Evolutionary conservation across 129 eudicot species (phyloP).

Genomic region (Logfia minima): DNA sequence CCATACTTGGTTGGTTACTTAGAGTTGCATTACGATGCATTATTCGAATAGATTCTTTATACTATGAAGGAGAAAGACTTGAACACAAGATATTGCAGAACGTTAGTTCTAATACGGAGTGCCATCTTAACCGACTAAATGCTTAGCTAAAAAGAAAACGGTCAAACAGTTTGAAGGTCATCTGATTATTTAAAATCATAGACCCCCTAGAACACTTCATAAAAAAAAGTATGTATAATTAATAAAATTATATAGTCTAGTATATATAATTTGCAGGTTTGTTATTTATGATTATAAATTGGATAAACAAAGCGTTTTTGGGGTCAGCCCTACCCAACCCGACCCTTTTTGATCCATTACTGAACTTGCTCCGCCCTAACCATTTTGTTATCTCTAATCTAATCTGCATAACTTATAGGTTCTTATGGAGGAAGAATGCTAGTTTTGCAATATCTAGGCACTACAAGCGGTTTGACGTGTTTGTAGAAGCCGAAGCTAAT

Average conservation of each 20-base stretch:
- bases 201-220: neutral
- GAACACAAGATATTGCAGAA: too few species aligned
- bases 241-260: neutral
- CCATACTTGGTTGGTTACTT: neutral
- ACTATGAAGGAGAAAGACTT: too few species aligned
- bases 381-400: neutral
- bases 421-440: constrained; percentile 91
- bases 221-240: neutral
- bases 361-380: neutral
- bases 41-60: too few species aligned
- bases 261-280: neutral
- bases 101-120: too few species aligned
- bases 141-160: neutral
- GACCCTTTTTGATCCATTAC: neutral
- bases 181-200: neutral
- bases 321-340: neutral
- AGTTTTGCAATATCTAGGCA: constrained; percentile 96
- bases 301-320: neutral
- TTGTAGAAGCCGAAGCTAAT: constrained; percentile 94
- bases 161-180: neutral
- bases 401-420: constrained; percentile 43
- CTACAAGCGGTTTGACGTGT: constrained; percentile 84
- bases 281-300: too few species aligned
- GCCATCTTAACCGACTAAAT: too few species aligned
- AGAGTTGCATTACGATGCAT: too few species aligned